Evolutionary conservation across 768 basidiomycete species (phyloP), one percentile per base, ranked within the genome.

Genomic region (Podaxis sp.): DNA sequence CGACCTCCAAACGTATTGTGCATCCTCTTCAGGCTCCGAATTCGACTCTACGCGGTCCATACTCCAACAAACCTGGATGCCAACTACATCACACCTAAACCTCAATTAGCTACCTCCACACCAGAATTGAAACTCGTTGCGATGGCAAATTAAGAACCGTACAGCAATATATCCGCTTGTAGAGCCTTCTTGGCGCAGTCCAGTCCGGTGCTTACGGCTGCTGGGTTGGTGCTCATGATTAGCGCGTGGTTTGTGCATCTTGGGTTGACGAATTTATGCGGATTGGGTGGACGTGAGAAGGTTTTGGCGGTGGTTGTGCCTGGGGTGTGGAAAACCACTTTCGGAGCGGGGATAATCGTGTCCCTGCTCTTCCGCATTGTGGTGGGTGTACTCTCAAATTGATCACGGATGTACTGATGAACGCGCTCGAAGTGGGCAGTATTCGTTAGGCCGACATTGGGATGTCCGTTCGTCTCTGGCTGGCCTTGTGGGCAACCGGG

Each of bases 1-100:
- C 74, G 71, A 95, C 72, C 79, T 98, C 28, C 79, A 86, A 24
- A 82, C 87, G 0, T 99, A 98, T 72, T 89, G 89, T 1, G 73
- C 80, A 0, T 89, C 86, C 62, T 69, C 84, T 1, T 86, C 88
- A 1, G 92, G 92, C 0, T 76, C 81, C 0, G 95, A 96, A 70
- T 83, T 97, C 7, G 84, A 90, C 63, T 79, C 77, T 1, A 82
- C 83, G 0, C 93, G 90, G 87, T 49, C 24, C 15, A 20, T 40
- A 24, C 62, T 70, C 17, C 38, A 66, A 59, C 22, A 41, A 15
- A 33, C 59, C 4, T 70, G 10, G 71, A 71, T 0, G 12, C 75
- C 15, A 1, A 0, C 28, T 30, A 0, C 28, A 30, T 30, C 1
- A 6, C 28, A 4, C 1, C 28, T 30, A 30, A 30, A 30, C 28